These are phyloP conservation scores for Oryza meyeriana DNA, from an alignment of 176 grass and related monocot species.

Conservation along the genomic window DNA sequence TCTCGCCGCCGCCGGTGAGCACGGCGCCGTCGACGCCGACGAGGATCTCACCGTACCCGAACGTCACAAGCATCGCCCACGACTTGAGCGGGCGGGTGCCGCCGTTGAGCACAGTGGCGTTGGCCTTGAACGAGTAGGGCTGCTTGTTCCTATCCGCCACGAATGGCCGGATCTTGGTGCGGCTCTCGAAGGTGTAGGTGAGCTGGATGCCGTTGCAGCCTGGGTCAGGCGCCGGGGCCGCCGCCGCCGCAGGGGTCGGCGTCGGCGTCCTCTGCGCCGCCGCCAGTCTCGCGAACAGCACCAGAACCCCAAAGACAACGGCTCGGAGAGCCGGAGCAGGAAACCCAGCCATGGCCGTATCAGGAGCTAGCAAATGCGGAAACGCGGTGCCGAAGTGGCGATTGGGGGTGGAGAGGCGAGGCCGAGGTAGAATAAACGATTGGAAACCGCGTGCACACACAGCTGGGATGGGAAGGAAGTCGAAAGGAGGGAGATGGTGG, in stretches of 20 bases:
- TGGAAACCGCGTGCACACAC: constrained; percentile 63
- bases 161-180: constrained; percentile 63
- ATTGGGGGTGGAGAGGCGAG: constrained; percentile 14
- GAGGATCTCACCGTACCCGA: constrained; percentile 68
- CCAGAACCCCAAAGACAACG: constrained; percentile 28
- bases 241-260: constrained; percentile 6
- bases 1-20: constrained; percentile 58
- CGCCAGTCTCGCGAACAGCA: constrained; percentile 40
- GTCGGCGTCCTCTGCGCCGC: constrained; percentile 26
- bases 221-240: constrained; percentile 55
- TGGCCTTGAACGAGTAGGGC: constrained; percentile 69
- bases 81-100: constrained; percentile 66
- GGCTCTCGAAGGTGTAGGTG: constrained; percentile 38
- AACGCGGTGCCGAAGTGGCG: background rate
- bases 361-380: background rate
- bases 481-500: background rate
- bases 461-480: constrained; percentile 13
- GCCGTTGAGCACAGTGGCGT: constrained; percentile 59
- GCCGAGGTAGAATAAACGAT: constrained; percentile 42
- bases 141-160: constrained; percentile 52
- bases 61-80: constrained; percentile 64
- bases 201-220: constrained; percentile 79
- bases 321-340: constrained; percentile 5
- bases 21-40: constrained; percentile 57
- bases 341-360: constrained; percentile 44